phyloP scores from a whole-genome alignment of 129 eudicot species.

The Flaveria trinervia region DNA sequence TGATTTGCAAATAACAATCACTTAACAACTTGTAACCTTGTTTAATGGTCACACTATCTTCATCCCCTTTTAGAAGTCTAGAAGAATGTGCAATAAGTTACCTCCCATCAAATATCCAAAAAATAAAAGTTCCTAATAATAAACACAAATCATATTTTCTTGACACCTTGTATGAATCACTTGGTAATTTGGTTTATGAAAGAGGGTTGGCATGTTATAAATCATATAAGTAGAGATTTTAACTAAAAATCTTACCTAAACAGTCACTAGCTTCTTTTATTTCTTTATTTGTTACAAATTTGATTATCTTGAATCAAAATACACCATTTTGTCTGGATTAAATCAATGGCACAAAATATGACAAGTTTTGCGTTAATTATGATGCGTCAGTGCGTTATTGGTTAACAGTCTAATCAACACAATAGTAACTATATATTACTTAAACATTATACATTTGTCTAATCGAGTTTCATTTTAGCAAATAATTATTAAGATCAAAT shows the following conservation, averaged over 20 bases:
- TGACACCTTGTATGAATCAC: neutral
- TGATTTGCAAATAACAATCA: slow-evolving; percentile 45
- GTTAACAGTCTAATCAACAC: neutral
- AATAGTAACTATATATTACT: neutral
- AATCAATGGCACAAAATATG: neutral
- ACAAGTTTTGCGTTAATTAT: neutral
- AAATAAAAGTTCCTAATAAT: neutral
- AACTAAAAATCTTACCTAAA: no score
- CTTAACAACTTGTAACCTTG: slow-evolving; percentile 40
- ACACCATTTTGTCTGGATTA: neutral
- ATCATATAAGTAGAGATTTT: no score
- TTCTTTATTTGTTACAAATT: no score
- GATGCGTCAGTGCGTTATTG: neutral
- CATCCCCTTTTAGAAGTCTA: slow-evolving; percentile 42
- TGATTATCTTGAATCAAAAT: neutral
- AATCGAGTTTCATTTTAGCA: neutral
- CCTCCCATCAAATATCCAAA: slow-evolving; percentile 10
- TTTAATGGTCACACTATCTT: slow-evolving; percentile 51
- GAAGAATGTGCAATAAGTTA: slow-evolving; percentile 29
- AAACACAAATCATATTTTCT: neutral
- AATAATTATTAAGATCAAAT: neutral
- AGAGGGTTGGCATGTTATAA: neutral
- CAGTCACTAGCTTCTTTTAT: no score
- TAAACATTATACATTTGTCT: neutral
- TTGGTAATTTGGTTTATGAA: neutral